Percentiles rank a stretch among this genome's conserved stretches.
phyloP scores from a whole-genome alignment of 306 rosid species.

The Vicia sativa region DNA sequence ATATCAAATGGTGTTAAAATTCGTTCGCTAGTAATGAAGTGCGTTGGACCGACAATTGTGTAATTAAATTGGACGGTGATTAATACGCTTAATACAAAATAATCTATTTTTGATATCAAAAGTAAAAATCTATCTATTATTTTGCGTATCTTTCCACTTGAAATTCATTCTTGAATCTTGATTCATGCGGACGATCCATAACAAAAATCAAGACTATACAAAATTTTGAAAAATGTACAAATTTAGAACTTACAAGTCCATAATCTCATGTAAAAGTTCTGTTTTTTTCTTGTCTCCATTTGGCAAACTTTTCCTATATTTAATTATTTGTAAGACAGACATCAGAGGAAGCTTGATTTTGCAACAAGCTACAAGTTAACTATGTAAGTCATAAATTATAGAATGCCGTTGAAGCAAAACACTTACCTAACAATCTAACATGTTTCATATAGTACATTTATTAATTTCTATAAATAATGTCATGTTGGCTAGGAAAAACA shows the following conservation, averaged over 20 bases:
- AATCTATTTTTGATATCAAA: no score
- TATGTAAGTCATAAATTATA: conserved; percentile 33
- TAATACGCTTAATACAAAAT: no score
- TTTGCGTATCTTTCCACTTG: no score
- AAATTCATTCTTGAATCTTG: no score
- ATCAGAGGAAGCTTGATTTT: background rate
- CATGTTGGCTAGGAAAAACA: conserved; percentile 21
- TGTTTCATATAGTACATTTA: conserved; percentile 26
- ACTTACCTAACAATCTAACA: conserved; percentile 35
- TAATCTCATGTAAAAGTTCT: background rate
- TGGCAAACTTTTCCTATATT: background rate
- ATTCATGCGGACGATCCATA: no score
- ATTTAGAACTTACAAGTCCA: background rate
- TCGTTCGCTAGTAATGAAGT: no score
- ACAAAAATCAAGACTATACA: no score
- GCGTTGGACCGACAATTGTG: no score
- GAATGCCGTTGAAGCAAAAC: conserved; percentile 64
- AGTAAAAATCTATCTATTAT: no score
- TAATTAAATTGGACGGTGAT: no score
- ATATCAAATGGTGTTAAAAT: no score
- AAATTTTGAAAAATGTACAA: background rate
- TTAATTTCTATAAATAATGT: conserved; percentile 27
- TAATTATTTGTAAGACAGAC: conserved; percentile 8
- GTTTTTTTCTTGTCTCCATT: conserved; percentile 1
- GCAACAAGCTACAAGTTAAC: conserved; percentile 33